These are phyloP conservation scores for Mucor racemosus DNA, from an alignment of 371 early-diverging fungal species.

Conservation along the genomic window DNA sequence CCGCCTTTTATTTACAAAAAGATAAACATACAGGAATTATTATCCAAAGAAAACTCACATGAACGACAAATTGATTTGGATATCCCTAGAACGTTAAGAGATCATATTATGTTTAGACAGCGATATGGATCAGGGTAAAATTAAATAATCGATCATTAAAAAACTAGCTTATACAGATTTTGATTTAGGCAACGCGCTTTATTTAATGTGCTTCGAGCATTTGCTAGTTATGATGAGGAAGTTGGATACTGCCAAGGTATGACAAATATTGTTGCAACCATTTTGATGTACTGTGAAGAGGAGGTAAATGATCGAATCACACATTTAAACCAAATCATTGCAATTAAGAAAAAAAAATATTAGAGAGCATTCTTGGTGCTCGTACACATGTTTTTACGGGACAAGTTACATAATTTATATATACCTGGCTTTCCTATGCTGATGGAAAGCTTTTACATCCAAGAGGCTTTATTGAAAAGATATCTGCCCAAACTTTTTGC, in stretches of 20 bases:
- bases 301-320: slow-evolving; percentile 59
- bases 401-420: slow-evolving; percentile 59
- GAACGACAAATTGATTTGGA: slow-evolving; percentile 74
- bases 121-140: slow-evolving; percentile 67
- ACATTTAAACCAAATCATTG: background rate
- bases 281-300: slow-evolving; percentile 91
- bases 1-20: background rate
- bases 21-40: slow-evolving; percentile 15
- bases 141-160: background rate
- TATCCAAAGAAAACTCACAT: slow-evolving; percentile 31
- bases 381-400: slow-evolving; percentile 59
- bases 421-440: slow-evolving; percentile 67
- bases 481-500: slow-evolving; percentile 55
- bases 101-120: slow-evolving; percentile 69
- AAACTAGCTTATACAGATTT: too few relatives aligned
- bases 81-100: slow-evolving; percentile 65
- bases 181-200: slow-evolving; percentile 61
- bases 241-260: slow-evolving; percentile 97
- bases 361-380: slow-evolving; percentile 50
- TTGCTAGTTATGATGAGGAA: slow-evolving; percentile 82
- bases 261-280: slow-evolving; percentile 87
- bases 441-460: slow-evolving; percentile 67
- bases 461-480: slow-evolving; percentile 55
- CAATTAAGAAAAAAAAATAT: background rate
- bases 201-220: slow-evolving; percentile 88